Evolutionary conservation across 192 early-diverging fungal species (phyloP), one percentile per base, ranked within the genome.

Genomic region (Coemansia sp.): DNA sequence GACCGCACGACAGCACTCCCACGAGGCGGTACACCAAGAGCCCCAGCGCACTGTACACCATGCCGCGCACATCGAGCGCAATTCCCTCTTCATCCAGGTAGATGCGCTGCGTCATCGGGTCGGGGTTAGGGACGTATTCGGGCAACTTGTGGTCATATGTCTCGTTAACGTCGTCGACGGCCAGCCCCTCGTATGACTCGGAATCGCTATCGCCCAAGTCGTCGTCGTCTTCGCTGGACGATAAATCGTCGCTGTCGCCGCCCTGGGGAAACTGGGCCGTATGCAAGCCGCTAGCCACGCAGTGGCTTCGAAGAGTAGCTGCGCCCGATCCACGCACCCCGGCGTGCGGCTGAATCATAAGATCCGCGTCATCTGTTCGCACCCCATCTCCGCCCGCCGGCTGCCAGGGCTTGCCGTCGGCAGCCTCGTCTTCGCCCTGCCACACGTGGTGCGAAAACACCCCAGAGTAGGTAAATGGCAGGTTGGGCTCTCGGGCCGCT

Each of bases 71-170:
- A 45, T 56, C 39, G 48, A 79, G 61, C 34, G 65, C 64, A 25
- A 87, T 64, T 47, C 85, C 87, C 39, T 89, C 87, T 34, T 89
- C 87, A 10, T 80, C 78, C 25, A 89, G 50, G 45, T 79, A 75
- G 16, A 89, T 62, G 38, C 44, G 38, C 60, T 76, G 74, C n/a
- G 44, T 36, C 27, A 40, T 65, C 1, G 62, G 67, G 47, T 76
- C 66, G 10, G 50, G 28, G 26, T 73, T 73, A 28, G 52, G 51
- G 19, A 73, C 70, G 32, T 66, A 73, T 43, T 73, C 70, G 34
- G 70, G 70, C 31, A 73, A 59, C 11, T 34, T 50, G 44, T 73
- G 62, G 63, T 73, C 63, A 29, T 73, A 73, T 13, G 70, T 62
- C 44, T 73, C 70, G 51, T 73, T 73, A 33, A 73, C 46, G 46